These are phyloP conservation scores for Naganishia randhawae DNA, from an alignment of 768 basidiomycete species.

Conservation along the genomic window DNA sequence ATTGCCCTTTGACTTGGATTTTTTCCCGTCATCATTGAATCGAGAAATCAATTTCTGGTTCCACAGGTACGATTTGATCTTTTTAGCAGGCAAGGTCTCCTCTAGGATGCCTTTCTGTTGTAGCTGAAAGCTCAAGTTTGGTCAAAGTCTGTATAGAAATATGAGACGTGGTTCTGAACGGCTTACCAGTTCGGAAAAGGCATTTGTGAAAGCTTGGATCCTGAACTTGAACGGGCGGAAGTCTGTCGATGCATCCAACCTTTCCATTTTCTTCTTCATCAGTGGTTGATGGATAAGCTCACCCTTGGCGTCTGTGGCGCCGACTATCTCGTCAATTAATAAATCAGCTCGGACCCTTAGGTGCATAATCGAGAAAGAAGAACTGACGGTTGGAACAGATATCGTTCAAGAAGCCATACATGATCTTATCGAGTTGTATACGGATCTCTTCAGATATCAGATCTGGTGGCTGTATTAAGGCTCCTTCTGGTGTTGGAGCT, in stretches of 20 bases:
- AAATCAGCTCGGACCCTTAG: not conserved
- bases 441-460: constrained; percentile 61
- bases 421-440: constrained; percentile 78
- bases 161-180: not conserved
- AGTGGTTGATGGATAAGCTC: constrained; percentile 96
- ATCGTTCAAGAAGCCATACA: constrained; percentile 79
- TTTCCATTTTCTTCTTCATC: constrained; percentile 97
- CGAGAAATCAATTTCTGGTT: constrained; percentile 82
- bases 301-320: constrained; percentile 87
- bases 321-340: constrained; percentile 61
- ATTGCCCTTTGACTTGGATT: constrained; percentile 98
- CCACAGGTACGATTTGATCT: constrained; percentile 94
- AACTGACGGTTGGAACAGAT: constrained; percentile 83
- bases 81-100: constrained; percentile 94
- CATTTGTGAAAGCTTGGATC: constrained; percentile 95
- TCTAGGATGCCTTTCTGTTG: constrained; percentile 81
- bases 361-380: not conserved
- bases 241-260: constrained; percentile 90
- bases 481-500: constrained; percentile 32
- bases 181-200: constrained; percentile 81
- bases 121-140: constrained; percentile 56
- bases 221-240: constrained; percentile 99
- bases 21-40: constrained; percentile 98
- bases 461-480: constrained; percentile 30
- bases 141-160: constrained; percentile 10